Base-by-base conservation (phyloP, 2,329 filamentous ascomycete species). In the Graphilbum fragrans region DNA sequence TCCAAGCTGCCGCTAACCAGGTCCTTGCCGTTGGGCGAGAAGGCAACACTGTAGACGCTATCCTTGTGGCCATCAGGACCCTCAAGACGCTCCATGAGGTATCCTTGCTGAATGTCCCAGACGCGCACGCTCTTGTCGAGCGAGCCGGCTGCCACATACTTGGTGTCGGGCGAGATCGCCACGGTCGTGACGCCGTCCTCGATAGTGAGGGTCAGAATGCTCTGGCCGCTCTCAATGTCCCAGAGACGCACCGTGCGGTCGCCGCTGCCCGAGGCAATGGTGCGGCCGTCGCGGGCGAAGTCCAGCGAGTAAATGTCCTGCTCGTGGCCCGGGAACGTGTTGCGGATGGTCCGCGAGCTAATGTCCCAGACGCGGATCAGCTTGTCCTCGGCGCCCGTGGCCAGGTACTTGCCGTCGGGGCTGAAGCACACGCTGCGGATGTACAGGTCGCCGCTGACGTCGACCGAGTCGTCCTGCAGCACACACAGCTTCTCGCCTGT, bases 391-490 rank as follows among this genome's bases (percentile, higher is more conserved):
- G 92, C 92, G 58, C 92, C 92, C 16, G 92, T 98, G 5, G 92
- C 92, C 27, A 98, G 74, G 53, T 86, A 94, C 55, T 83, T 82
- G 46, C 92, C 90, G 59, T 96, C 88, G 12, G 92, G 92, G 58
- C 90, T 96, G 71, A 98, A 98, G 70, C 92, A 98, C 41, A 98
- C 92, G 55, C 90, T 96, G 53, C 92, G 73, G 53, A 98, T 98
- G 62, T 96, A 98, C 25, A 98, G 70, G 62, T 98, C 92, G 22
- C 90, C 88, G 41, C 84, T 81, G 52, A 88, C 80, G 50, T 93
- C 86, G 36, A 87, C 85, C 36, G 73, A 82, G 52, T 90, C 83
- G 53, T 98, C 92, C 60, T 94, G 86, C 27, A 96, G 69, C 45
- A 92, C 82, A 50, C 86, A 92, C 41, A 96, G 79, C 59, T 90